A percentile compares a stretch with the other conserved stretches of the same genome.
Evolutionary conservation across 371 early-diverging fungal genomes (phyloP).

Genomic region (Mortierella sp.): DNA sequence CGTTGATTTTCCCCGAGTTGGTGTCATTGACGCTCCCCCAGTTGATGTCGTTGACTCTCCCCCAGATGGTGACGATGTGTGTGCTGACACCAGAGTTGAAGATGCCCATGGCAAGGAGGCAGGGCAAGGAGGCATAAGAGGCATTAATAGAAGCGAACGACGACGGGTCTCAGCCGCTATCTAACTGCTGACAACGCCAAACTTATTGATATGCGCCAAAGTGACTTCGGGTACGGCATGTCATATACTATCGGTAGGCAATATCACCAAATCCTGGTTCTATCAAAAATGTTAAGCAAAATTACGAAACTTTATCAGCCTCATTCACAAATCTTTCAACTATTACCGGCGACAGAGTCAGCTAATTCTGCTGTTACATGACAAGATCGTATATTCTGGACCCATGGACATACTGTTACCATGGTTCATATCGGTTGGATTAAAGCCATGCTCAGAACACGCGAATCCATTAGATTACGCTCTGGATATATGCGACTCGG

Average conservation of each 20-base stretch:
- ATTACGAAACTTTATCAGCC: conserved; percentile 22
- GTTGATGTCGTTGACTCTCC: no score
- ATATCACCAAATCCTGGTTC: no score
- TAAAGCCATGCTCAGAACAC: conserved; percentile 28
- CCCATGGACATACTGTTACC: conserved; percentile 34
- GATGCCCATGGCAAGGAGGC: conserved; percentile 44
- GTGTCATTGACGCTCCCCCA: no score
- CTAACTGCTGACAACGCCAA: conserved; percentile 45
- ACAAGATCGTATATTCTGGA: conserved; percentile 46
- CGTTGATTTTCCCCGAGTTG: no score
- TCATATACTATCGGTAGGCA: not conserved
- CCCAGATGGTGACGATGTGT: no score
- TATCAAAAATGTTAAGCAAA: not conserved
- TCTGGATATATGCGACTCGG: conserved; percentile 15
- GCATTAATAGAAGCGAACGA: conserved; percentile 54
- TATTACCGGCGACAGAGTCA: conserved; percentile 43
- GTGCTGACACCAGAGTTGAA: conserved; percentile 45
- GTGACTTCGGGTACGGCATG: conserved; percentile 47
- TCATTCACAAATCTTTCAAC: conserved; percentile 51
- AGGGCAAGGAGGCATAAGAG: conserved; percentile 41
- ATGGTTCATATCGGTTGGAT: conserved; percentile 33
- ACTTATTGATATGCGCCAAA: conserved; percentile 49
- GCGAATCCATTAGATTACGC: conserved; percentile 51
- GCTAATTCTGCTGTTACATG: conserved; percentile 43
- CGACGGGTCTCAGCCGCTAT: conserved; percentile 51